Evolutionary conservation across 768 basidiomycete genomes (phyloP), one percentile per base, ranked within the genome.

Genomic region (Lyophyllum semitale): DNA sequence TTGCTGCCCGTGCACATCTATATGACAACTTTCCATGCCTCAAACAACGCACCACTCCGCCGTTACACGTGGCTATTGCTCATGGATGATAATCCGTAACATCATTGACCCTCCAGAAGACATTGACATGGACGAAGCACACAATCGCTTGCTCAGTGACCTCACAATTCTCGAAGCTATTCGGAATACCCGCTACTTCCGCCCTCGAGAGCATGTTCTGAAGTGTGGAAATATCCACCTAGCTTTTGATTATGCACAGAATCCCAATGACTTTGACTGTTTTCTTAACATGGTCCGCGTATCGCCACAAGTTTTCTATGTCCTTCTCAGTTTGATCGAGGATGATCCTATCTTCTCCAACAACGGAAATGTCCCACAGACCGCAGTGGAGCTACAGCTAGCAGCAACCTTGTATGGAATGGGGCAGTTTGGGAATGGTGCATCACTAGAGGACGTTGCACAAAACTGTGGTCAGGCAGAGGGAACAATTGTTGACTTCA

Each of bases 381-480:
- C 63, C 1, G 67, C 71, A 13, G 70, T 72, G 1, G 58, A 66
- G 17, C 37, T 52, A 1, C 71, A 73, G 48, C 58, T 72, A 2
- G 69, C 68, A 9, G 63, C 71, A 9, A 59, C 65, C 8, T 61
- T 73, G 8, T 69, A 58, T 60, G 56, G 64, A 18, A 54, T 69
- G 54, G 70, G 70, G 0, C 49, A 58, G 26, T 67, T 64, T 60
- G 66, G 72, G 15, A 71, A 72, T 64, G 69, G 49, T 13, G 66
- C 70, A 7, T 68, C 68, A 23, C 2, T 69, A 6, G 53, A 60
- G 26, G 69, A 73, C 53, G 53, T 73, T 26, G 69, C 70, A 3
- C 60, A 61, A 0, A 32, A 47, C 4, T 61, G 67, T 25, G 73
- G 72, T 1, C 51, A 57, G 30, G 66, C 67, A 4, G 62, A 66